Evolutionary conservation across 768 basidiomycete genomes (phyloP).

Genomic region (Leccinum rimulosum): DNA sequence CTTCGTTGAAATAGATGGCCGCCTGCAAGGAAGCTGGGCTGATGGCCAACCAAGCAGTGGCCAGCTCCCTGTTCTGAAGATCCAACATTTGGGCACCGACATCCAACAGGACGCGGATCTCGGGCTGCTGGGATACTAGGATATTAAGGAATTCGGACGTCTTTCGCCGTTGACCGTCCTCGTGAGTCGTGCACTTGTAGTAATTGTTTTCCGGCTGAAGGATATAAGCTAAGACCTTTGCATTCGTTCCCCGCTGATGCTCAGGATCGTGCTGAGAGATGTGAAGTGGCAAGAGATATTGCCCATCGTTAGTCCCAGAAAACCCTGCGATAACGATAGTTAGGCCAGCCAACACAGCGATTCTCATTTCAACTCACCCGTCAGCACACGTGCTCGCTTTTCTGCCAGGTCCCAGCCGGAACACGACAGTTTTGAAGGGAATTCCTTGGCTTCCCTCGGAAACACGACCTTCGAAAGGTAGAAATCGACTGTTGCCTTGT

Average conservation of each 20-base stretch:
- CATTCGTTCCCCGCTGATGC: conserved; percentile 43
- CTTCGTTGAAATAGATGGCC: conserved; percentile 33
- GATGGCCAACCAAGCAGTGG: conserved; percentile 38
- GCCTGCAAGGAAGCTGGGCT: conserved; percentile 17
- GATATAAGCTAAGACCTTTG: conserved; percentile 34
- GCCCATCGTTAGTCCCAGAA: conserved; percentile 41
- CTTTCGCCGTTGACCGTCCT: conserved; percentile 15
- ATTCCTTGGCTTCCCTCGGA: conserved; percentile 37
- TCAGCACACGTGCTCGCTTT: conserved; percentile 15
- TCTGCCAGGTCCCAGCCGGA: conserved; percentile 39
- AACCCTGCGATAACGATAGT: conserved; percentile 26
- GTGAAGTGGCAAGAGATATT: conserved; percentile 37
- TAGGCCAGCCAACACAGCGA: background rate
- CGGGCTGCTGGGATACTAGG: conserved; percentile 35
- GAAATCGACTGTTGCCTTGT: conserved; percentile 34
- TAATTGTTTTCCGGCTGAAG: conserved; percentile 24
- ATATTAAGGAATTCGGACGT: conserved; percentile 23
- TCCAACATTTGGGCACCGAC: conserved; percentile 60
- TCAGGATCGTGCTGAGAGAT: conserved; percentile 31
- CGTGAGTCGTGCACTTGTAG: conserved; percentile 14
- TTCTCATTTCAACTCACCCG: conserved; percentile 12
- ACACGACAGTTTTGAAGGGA: conserved; percentile 32
- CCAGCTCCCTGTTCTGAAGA: conserved; percentile 42
- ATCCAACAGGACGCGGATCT: conserved; percentile 49
- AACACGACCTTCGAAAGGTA: conserved; percentile 38